These are phyloP conservation scores for Salvia splendens DNA, from an alignment of 257 asterid species.

Conservation along the genomic window DNA sequence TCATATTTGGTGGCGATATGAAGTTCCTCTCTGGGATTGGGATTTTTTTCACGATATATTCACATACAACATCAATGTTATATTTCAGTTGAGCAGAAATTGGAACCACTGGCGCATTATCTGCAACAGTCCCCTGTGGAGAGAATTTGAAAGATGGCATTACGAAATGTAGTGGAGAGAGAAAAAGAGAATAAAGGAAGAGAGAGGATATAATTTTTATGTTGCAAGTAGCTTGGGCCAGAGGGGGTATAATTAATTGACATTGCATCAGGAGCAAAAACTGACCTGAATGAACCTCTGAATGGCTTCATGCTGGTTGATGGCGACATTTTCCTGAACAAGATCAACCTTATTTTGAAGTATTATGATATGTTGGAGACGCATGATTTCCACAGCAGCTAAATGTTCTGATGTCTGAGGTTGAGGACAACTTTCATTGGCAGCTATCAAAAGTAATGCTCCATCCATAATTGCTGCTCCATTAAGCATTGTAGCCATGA, in stretches of 20 bases:
- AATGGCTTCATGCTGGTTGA: constrained; percentile 96
- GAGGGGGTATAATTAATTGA: neutral
- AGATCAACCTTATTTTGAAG: constrained; percentile 98
- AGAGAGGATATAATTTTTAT: no score
- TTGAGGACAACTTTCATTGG: constrained; percentile 95
- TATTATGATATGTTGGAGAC: constrained; percentile 84
- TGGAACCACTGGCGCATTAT: constrained; percentile 87
- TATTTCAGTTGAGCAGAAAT: constrained; percentile 97
- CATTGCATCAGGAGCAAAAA: constrained; percentile 15
- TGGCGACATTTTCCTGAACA: constrained; percentile 97
- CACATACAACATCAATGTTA: constrained; percentile 89
- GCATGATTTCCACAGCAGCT: constrained; percentile 97
- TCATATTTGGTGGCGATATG: constrained; percentile 92
- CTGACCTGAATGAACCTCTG: constrained; percentile 86
- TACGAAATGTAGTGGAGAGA: neutral
- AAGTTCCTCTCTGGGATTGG: constrained; percentile 92
- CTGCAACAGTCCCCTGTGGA: constrained; percentile 93
- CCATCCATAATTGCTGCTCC: constrained; percentile 99
- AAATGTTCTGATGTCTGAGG: constrained; percentile 98
- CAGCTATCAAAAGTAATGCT: constrained; percentile 91
- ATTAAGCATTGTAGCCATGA: constrained; percentile 98
- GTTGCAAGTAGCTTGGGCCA: no score
- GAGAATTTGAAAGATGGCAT: constrained; percentile 23
- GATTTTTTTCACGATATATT: constrained; percentile 79
- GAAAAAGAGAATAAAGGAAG: no score